Evolutionary conservation across 116 monocot species (phyloP), one percentile per base, ranked within the genome.

Genomic region (Trichopus zeylanicus): DNA sequence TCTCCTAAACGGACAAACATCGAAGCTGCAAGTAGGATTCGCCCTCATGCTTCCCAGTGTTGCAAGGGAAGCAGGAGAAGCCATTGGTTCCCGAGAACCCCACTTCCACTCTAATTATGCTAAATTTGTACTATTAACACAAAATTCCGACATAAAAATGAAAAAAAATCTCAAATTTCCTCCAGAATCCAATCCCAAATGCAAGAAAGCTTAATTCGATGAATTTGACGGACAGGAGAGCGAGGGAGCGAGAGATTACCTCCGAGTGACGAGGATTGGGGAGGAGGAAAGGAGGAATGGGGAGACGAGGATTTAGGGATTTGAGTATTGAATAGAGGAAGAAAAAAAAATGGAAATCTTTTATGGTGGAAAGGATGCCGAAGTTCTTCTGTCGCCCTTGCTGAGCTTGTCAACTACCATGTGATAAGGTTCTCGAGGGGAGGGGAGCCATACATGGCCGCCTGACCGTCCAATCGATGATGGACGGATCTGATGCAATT

Each of bases 31-130:
- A 26, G 53, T 3, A 27, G 26, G 26, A 28, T 27, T 70, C 26
- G 68, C 56, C 70, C 75, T 78, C 56, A 60, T 59, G 46, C 76
- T 69, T 63, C 88, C 88, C 76, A 88, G 67, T 39, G 76, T 53
- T 1, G 83, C 71, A 28, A 88, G 55, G 39, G 88, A 83, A 72
- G 83, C 80, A 58, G 84, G 84, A 71, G 77, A 88, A 47, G 77
- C 77, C 53, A 53, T 53, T 25, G 27, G 10, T 53, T 53, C 53
- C 18, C 49, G 19, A 53, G 16, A 20, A 53, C 5, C 1, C 28
- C 8, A n/a, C 16, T 18, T 46, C 16, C 4, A 60, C 37, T n/a
- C 42, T 37, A 60, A 42, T 42, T 25, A 32, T 32, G 33, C 57
- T 6, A 57, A 57, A 57, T 57, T 15, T 32, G 33, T 13, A 46